These are phyloP conservation scores for Macroventuria anomochaeta DNA, from an alignment of 2,329 filamentous ascomycete species.

Conservation along the genomic window DNA sequence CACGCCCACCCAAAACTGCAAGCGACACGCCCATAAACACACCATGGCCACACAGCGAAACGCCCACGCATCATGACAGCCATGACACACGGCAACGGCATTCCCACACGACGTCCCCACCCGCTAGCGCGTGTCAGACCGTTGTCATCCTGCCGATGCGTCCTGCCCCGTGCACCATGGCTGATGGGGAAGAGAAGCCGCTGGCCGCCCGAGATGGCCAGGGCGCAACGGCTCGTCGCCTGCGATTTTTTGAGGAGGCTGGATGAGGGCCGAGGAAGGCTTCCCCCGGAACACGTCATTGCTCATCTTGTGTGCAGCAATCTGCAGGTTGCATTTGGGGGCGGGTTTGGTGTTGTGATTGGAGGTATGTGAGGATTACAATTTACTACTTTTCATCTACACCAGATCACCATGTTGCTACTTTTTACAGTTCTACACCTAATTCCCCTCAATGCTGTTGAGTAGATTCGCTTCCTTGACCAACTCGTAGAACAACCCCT, in stretches of 20 bases:
- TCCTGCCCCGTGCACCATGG: conserved; percentile 3
- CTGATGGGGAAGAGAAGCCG: conserved; percentile 12
- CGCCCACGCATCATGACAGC: background rate
- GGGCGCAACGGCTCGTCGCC: conserved; percentile 7
- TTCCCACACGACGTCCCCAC: background rate
- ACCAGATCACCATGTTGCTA: background rate
- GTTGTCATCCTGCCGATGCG: conserved; percentile 6
- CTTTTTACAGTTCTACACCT: background rate
- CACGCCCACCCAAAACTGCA: background rate
- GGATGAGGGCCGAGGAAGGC: background rate
- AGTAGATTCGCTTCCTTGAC: conserved; percentile 88
- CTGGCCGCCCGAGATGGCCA: conserved; percentile 2
- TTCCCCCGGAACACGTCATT: conserved; percentile 3
- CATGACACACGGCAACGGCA: conserved; percentile 4
- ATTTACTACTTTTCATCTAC: conserved; percentile 5
- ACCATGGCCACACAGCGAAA: background rate
- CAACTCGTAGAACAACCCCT: conserved; percentile 84
- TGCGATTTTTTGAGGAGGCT: background rate
- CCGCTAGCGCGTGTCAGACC: conserved; percentile 7
- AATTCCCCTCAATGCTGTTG: conserved; percentile 26
- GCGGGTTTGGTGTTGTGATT: background rate
- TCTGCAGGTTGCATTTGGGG: background rate
- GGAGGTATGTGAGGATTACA: background rate
- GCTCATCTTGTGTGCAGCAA: background rate
- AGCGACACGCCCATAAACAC: conserved; percentile 1